These are phyloP conservation scores for Stemphylium vesicarium DNA, from an alignment of 2,329 filamentous ascomycete genomes.

Conservation along the genomic window DNA sequence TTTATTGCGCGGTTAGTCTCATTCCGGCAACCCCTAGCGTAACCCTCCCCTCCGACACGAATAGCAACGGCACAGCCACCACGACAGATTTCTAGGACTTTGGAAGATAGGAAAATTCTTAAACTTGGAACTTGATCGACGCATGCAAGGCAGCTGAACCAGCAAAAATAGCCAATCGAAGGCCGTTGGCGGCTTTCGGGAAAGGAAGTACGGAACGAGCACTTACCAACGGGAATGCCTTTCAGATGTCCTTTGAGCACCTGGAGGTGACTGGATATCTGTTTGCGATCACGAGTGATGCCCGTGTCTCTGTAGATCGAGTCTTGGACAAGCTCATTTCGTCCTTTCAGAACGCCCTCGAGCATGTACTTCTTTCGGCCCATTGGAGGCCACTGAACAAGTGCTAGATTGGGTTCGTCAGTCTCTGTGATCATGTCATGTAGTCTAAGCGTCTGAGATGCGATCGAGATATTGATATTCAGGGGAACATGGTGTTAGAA, in stretches of 20 bases:
- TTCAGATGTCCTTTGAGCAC: slow-evolving; percentile 64
- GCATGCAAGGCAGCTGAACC: neutral
- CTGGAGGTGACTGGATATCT: slow-evolving; percentile 70
- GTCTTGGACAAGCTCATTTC: slow-evolving; percentile 67
- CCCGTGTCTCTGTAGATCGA: slow-evolving; percentile 64
- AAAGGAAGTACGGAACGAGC: neutral
- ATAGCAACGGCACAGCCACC: slow-evolving; percentile 8
- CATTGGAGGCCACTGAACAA: slow-evolving; percentile 63
- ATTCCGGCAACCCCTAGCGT: slow-evolving; percentile 18
- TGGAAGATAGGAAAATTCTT: neutral
- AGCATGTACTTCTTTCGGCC: slow-evolving; percentile 60
- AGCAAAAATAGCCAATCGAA: neutral
- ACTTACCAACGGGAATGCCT: slow-evolving; percentile 60
- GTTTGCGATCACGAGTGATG: slow-evolving; percentile 60
- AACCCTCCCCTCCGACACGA: slow-evolving; percentile 10
- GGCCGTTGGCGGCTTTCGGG: neutral
- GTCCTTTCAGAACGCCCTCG: slow-evolving; percentile 61
- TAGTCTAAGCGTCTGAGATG: neutral
- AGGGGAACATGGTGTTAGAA: neutral
- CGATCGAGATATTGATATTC: neutral
- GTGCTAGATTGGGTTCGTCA: slow-evolving; percentile 16
- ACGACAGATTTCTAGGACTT: neutral
- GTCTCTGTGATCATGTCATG: neutral
- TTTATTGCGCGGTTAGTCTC: slow-evolving; percentile 36
- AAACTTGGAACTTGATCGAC: neutral